Percentiles rank a stretch among this genome's conserved stretches.
phyloP scores from a whole-genome alignment of 768 basidiomycete genomes.

The Podaxis mareebaensis region DNA sequence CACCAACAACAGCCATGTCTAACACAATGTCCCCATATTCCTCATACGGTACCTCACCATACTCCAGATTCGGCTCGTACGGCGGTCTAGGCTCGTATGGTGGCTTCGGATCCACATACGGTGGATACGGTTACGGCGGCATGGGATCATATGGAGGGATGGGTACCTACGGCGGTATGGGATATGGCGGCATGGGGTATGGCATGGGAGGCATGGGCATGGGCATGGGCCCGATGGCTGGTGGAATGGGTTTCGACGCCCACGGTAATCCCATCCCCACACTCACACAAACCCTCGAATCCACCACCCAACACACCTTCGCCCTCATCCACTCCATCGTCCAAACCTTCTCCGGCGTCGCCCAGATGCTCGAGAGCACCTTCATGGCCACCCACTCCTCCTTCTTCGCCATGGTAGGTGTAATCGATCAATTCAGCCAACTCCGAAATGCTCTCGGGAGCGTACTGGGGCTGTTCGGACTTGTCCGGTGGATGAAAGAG shows the following conservation, averaged over 20 bases:
- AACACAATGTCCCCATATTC: conserved; percentile 32
- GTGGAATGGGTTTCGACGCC: conserved; percentile 33
- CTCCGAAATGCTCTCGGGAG: conserved; percentile 91
- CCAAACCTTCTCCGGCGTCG: conserved; percentile 90
- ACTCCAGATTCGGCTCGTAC: conserved; percentile 36
- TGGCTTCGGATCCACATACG: conserved; percentile 36
- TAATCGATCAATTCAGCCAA: conserved; percentile 92
- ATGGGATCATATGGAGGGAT: conserved; percentile 40
- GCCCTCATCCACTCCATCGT: conserved; percentile 92
- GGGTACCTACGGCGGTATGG: conserved; percentile 28
- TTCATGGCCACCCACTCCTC: conserved; percentile 97
- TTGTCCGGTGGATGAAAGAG: conserved; percentile 83
- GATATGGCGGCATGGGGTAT: conserved; percentile 34
- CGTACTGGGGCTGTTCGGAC: conserved; percentile 88
- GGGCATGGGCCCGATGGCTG: conserved; percentile 25
- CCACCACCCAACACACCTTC: conserved; percentile 91
- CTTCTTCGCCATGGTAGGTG: conserved; percentile 96
- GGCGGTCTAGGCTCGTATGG: conserved; percentile 32
- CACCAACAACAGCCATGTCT: conserved; percentile 33
- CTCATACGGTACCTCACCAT: conserved; percentile 43
- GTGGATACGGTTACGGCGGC: conserved; percentile 32
- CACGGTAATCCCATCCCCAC: conserved; percentile 61
- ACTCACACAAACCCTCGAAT: conserved; percentile 85
- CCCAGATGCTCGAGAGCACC: conserved; percentile 96
- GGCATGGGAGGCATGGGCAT: conserved; percentile 33